These are phyloP conservation scores for Ganoderma sp. DNA, from an alignment of 1,284 basidiomycete genomes.

Conservation along the genomic window DNA sequence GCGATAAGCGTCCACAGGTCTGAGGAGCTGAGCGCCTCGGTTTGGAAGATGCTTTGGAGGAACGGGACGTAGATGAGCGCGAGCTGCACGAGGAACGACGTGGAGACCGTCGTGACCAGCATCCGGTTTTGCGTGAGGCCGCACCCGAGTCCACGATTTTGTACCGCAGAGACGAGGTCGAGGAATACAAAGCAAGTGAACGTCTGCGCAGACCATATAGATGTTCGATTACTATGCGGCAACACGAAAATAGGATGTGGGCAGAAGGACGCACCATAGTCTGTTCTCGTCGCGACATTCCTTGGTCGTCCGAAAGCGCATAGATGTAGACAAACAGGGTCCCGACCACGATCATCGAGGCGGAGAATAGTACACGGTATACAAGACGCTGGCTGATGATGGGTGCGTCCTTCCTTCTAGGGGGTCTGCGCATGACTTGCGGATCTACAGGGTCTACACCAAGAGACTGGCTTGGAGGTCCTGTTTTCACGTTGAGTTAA, in stretches of 20 bases:
- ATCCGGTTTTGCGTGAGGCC: constrained; percentile 84
- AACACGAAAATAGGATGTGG: neutral
- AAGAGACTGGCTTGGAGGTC: constrained; percentile 94
- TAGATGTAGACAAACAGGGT: constrained; percentile 89
- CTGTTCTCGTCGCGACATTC: constrained; percentile 83
- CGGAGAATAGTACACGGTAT: constrained; percentile 86
- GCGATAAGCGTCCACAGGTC: constrained; percentile 79
- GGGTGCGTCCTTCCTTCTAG: constrained; percentile 86
- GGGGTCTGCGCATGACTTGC: constrained; percentile 88
- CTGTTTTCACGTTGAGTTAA: constrained; percentile 43
- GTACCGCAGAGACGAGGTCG: constrained; percentile 92
- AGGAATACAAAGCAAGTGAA: constrained; percentile 98
- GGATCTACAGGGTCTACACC: constrained; percentile 96
- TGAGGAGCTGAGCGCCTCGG: constrained; percentile 70
- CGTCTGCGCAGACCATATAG: constrained; percentile 60
- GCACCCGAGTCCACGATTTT: constrained; percentile 90
- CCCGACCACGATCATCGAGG: constrained; percentile 87
- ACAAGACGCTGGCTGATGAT: constrained; percentile 82
- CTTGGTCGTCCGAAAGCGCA: constrained; percentile 79
- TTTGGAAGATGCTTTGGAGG: constrained; percentile 94
- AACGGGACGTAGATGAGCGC: constrained; percentile 89
- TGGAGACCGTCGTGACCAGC: constrained; percentile 85
- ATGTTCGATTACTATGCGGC: neutral
- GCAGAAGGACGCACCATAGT: constrained; percentile 72
- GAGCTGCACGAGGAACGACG: constrained; percentile 85